Base-by-base conservation (phyloP, 2,329 filamentous ascomycete species). In the Pestalotiopsis sp. region DNA sequence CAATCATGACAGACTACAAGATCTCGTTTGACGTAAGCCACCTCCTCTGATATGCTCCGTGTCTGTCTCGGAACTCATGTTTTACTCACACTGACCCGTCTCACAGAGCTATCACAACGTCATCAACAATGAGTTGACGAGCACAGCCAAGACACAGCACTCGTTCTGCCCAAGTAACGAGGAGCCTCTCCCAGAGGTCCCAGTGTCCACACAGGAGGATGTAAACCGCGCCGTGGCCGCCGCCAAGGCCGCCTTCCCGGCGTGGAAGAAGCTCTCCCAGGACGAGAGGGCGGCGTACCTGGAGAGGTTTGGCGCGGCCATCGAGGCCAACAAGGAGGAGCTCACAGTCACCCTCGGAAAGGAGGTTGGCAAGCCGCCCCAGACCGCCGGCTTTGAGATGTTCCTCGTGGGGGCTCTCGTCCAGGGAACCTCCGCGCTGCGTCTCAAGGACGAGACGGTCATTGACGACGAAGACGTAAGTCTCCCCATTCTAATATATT, bases 381-480 rank as follows among this genome's bases (percentile, higher is more conserved):
- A 66, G 52, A 68, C 70, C 5, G 69, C 67, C 20, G 65, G 31
- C 23, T 39, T 73, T 17, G 71, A 73, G 64, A 45, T 73, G 57
- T 38, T 12, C 12, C 27, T 72, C 56, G 36, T 36, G 5, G 17
- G 17, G 9, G 59, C 6, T 67, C 71, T 62, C 71, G 77, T 41
- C 70, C 84, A 4, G 70, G 77, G 5, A 77, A 79, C 49, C 78
- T 78, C 57, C 69, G 80, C 66, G 60, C 82, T 63, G 75, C 80
- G 60, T 23, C 60, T 63, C 11, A 63, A 63, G 60, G 60, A 63
- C 3, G 60, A 63, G 60, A 63, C 61, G 60, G 63, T 64, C 3
- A 45, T 71, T 11, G 70, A 72, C 64, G 61, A 67, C 7, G 61
- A 23, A n/a, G 60, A 69, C n/a, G 70, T 69, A 67, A 41, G 68